Percentiles rank a stretch among this genome's conserved stretches.
Conservation (phyloP, 306 rosid species). For the Herpetospermum pedunculosum region DNA sequence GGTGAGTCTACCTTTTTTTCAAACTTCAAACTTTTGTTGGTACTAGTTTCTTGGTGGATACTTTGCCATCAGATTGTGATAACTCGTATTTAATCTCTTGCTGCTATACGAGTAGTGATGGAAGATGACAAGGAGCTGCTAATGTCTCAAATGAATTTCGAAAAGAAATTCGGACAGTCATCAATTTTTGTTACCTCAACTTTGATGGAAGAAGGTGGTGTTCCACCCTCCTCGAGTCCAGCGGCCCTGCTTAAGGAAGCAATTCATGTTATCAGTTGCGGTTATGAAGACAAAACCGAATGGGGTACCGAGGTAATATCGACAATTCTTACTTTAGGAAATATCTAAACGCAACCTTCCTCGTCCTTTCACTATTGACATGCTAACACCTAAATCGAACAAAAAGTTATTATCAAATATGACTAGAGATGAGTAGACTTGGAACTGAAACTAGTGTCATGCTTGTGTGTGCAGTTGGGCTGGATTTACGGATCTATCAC, state of each 20-base stretch:
- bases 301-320: conserved; percentile 85
- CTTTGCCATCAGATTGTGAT: neutral
- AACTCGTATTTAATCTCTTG: neutral
- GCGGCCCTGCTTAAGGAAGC: conserved; percentile 87
- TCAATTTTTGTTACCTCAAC: conserved; percentile 91
- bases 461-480: conserved; percentile 53
- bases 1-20: conserved; percentile 17
- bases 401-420: neutral
- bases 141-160: conserved; percentile 90
- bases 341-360: neutral
- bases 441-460: conserved; percentile 1
- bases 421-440: neutral
- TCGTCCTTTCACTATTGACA: neutral
- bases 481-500: conserved; percentile 97
- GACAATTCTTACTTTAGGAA: conserved; percentile 2
- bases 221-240: conserved; percentile 68
- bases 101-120: conserved; percentile 26
- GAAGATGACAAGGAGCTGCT: conserved; percentile 70
- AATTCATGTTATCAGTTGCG: conserved; percentile 78
- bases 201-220: conserved; percentile 76
- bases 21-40: neutral
- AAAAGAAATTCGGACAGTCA: conserved; percentile 85
- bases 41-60: neutral
- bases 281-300: conserved; percentile 94
- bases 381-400: neutral